A percentile compares a stretch with the other conserved stretches of the same genome.
Conservation (phyloP, 306 rosid species). For the Canavalia gladiata region DNA sequence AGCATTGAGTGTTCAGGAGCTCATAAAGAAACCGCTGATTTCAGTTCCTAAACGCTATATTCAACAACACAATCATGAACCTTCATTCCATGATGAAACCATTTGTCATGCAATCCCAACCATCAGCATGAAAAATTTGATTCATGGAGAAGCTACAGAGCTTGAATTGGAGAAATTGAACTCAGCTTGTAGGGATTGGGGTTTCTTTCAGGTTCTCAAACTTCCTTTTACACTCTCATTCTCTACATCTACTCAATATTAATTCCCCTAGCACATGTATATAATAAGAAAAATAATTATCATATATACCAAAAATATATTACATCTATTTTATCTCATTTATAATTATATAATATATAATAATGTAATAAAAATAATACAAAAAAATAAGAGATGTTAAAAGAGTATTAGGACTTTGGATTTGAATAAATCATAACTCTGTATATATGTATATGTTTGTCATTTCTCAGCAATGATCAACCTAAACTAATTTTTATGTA, state of each 20-base stretch:
- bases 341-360: too few relatives aligned
- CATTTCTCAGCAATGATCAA: too few relatives aligned
- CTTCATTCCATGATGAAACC: constrained; percentile 24
- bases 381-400: too few relatives aligned
- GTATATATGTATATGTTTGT: too few relatives aligned
- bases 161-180: constrained; percentile 60
- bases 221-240: background rate
- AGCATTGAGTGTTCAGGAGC: constrained; percentile 41
- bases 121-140: constrained; percentile 52
- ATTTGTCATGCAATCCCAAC: constrained; percentile 50
- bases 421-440: too few relatives aligned
- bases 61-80: constrained; percentile 31
- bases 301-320: too few relatives aligned
- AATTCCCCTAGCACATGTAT: too few relatives aligned
- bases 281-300: too few relatives aligned
- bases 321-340: too few relatives aligned
- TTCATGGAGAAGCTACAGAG: constrained; percentile 31
- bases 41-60: constrained; percentile 52
- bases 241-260: background rate
- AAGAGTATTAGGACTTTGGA: too few relatives aligned
- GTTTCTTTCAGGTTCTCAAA: constrained; percentile 62
- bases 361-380: too few relatives aligned
- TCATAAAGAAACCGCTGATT: constrained; percentile 32
- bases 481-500: too few relatives aligned
- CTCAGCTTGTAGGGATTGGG: constrained; percentile 70